A percentile compares a stretch with the other conserved stretches of the same genome.
phyloP scores from a whole-genome alignment of 345 rosid genomes.

The Acer negundo region DNA sequence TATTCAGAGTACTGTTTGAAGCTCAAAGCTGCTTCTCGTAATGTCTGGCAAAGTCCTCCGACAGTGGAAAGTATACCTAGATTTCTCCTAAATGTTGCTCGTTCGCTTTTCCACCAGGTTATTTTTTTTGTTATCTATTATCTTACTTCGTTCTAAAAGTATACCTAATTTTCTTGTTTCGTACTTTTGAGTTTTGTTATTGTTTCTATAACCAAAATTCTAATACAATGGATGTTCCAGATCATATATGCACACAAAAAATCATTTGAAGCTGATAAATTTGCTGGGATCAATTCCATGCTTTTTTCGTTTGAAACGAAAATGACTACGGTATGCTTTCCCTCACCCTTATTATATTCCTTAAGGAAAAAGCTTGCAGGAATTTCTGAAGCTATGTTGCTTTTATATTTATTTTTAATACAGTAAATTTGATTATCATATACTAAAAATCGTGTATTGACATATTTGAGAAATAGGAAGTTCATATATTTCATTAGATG shows the following conservation, averaged over 20 bases:
- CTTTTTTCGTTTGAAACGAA: slow-evolving; percentile 44
- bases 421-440: background rate
- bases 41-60: slow-evolving; percentile 56
- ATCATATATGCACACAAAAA: slow-evolving; percentile 67
- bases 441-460: background rate
- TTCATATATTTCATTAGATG: background rate
- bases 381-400: background rate
- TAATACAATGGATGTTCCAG: slow-evolving; percentile 45
- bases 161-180: background rate
- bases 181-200: background rate
- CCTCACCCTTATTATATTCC: slow-evolving; percentile 11
- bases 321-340: slow-evolving; percentile 43
- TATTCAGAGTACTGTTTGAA: slow-evolving; percentile 46
- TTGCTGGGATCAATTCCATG: slow-evolving; percentile 53
- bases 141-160: background rate
- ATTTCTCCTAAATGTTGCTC: slow-evolving; percentile 58
- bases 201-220: background rate
- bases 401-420: background rate
- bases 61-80: slow-evolving; percentile 34
- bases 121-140: slow-evolving; percentile 13
- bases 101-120: slow-evolving; percentile 73
- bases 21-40: slow-evolving; percentile 54
- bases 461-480: background rate
- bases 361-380: background rate
- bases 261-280: slow-evolving; percentile 59